Conservation (phyloP, 1,284 basidiomycete species). For the Moesziomyces aphidis region DNA sequence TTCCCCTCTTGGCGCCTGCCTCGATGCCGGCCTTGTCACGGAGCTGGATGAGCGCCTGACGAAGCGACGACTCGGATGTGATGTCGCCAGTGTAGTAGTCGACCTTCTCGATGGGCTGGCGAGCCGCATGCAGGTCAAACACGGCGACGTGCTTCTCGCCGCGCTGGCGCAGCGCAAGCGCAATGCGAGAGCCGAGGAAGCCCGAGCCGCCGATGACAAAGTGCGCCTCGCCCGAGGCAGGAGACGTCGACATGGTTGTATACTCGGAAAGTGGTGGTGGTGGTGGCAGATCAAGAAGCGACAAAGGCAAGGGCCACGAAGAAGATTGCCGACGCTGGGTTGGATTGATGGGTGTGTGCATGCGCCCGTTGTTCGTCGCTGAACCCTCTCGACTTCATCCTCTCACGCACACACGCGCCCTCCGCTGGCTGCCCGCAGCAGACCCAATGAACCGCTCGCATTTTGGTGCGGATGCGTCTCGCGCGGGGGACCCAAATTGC, state of each 20-base stretch:
- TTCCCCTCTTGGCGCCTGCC: constrained; percentile 26
- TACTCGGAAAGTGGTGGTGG: background rate
- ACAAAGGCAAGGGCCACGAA: background rate
- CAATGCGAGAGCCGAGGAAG: constrained; percentile 65
- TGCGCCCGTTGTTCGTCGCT: too few relatives aligned
- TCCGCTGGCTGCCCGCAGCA: too few relatives aligned
- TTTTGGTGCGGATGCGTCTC: too few relatives aligned
- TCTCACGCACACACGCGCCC: too few relatives aligned
- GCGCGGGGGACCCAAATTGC: too few relatives aligned
- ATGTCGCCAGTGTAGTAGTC: constrained; percentile 64
- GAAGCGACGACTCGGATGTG: constrained; percentile 48
- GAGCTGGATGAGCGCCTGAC: constrained; percentile 42
- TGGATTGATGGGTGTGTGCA: too few relatives aligned
- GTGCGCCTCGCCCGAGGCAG: constrained; percentile 62
- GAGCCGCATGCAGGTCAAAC: constrained; percentile 57
- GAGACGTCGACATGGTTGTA: constrained; percentile 56
- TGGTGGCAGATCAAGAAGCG: background rate
- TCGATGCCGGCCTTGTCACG: constrained; percentile 47
- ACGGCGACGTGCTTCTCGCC: constrained; percentile 63
- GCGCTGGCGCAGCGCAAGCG: constrained; percentile 59
- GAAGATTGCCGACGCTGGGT: background rate
- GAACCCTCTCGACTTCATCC: too few relatives aligned
- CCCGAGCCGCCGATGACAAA: constrained; percentile 66
- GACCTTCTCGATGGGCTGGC: constrained; percentile 53
- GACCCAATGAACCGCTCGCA: too few relatives aligned